Evolutionary conservation across 2,329 filamentous ascomycete genomes (phyloP), one percentile per base, ranked within the genome.

Genomic region (Phialemoniopsis sp.): DNA sequence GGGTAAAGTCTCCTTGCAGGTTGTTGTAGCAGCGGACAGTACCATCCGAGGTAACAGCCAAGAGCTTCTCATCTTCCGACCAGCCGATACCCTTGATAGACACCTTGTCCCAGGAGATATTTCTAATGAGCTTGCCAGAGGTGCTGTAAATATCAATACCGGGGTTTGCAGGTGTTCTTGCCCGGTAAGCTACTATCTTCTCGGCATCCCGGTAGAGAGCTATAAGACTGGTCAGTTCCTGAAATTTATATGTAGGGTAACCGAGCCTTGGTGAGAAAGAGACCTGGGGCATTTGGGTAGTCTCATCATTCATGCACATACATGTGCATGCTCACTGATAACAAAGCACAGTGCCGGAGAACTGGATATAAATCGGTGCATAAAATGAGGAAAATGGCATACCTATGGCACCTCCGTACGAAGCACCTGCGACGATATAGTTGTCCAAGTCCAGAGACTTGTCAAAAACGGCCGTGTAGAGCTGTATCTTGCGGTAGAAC

Each of bases 141-240:
- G 85, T 91, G 57, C 87, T 95, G 70, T 96, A 96, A 39, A 98
- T 82, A 58, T 96, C 89, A 65, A 98, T 95, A 52, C 82, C 86
- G 15, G 89, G 82, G 64, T 90, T 95, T 13, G 80, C 70, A 13
- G 81, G 72, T 53, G 83, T 80, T 3, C 81, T 72, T 37, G 84
- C 82, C 46, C 87, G 80, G 60, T 89, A 90, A 19, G 85, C 78
- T 47, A 89, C 79, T 28, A 95, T 71, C 61, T 94, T 95, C 51
- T 76, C 78, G 53, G 94, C 87, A 66, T 97, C 89, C 36, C 89
- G 88, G 70, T 89, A 89, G 43, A 97, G 70, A 37, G 91, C 89
- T 95, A 59, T 32, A 32, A 6, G 10, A 26, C 6, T 6, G 6
- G 21, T 26, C 10, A 26, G 21, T 26, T n/a, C n/a, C n/a, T n/a